Percentiles rank a stretch among this genome's conserved stretches.
These are phyloP conservation scores for Microdochium bolleyi DNA, from an alignment of 2,329 filamentous ascomycete species.

Conservation along the genomic window DNA sequence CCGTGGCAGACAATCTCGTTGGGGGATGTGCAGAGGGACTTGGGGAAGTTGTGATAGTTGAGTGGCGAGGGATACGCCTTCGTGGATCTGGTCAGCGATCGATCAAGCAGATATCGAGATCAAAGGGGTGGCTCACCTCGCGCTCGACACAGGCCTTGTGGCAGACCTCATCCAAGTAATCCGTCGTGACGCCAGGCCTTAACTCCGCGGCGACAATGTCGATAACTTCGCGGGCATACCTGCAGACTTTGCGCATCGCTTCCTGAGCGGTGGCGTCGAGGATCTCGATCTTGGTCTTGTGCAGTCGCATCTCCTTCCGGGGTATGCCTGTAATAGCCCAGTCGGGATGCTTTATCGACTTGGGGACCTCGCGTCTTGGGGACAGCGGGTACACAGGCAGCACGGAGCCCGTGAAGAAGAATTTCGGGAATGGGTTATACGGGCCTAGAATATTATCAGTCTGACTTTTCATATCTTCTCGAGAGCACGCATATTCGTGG, in stretches of 20 bases:
- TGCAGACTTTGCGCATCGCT: constrained; percentile 68
- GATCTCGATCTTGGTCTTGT: constrained; percentile 54
- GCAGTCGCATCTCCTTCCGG: constrained; percentile 28
- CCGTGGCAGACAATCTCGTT: constrained; percentile 98
- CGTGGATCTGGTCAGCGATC: constrained; percentile 1
- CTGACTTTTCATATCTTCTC: constrained; percentile 54
- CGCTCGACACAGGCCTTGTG: constrained; percentile 70
- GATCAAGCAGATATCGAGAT: neutral
- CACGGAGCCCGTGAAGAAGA: constrained; percentile 55
- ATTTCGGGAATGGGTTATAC: constrained; percentile 66
- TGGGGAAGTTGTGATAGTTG: constrained; percentile 92
- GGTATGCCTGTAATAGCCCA: constrained; percentile 59
- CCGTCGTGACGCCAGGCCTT: constrained; percentile 66
- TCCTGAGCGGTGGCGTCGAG: constrained; percentile 59
- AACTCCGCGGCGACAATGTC: constrained; percentile 63
- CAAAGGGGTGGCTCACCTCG: constrained; percentile 43
- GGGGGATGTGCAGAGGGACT: constrained; percentile 87
- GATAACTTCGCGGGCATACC: constrained; percentile 62
- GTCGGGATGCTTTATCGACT: constrained; percentile 56
- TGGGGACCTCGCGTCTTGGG: constrained; percentile 47
- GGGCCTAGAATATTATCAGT: constrained; percentile 53
- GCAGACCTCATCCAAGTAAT: constrained; percentile 68
- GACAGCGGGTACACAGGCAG: constrained; percentile 61
- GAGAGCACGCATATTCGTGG: constrained; percentile 22
- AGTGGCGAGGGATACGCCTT: constrained; percentile 87